These are phyloP conservation scores for Geotrichum ghanense DNA, from an alignment of 805 yeast species.

Conservation along the genomic window DNA sequence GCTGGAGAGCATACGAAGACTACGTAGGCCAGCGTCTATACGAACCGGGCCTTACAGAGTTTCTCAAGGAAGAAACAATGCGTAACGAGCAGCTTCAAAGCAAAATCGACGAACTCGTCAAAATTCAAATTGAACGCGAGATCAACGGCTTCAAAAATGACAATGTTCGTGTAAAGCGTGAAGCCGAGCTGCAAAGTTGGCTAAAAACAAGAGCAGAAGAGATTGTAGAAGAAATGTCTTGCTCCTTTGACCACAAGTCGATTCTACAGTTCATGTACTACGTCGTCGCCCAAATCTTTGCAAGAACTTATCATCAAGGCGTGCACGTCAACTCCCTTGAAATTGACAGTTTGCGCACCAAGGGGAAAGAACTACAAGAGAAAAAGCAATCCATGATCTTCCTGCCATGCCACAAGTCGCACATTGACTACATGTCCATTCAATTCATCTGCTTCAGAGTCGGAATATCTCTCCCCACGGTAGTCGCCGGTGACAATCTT, in stretches of 20 bases:
- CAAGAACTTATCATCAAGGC: constrained; percentile 32
- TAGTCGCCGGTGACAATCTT: constrained; percentile 57
- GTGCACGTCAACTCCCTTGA: constrained; percentile 28
- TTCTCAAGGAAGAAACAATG: constrained; percentile 20
- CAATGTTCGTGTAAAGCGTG: constrained; percentile 19
- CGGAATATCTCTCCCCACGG: constrained; percentile 42
- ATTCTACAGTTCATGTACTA: constrained; percentile 25
- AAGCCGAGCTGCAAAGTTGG: constrained; percentile 20
- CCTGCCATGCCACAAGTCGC: constrained; percentile 53
- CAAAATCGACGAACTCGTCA: constrained; percentile 24
- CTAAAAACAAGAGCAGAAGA: constrained; percentile 20
- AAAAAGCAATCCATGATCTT: constrained; percentile 31
- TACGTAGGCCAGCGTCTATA: constrained; percentile 27
- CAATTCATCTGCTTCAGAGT: constrained; percentile 43
- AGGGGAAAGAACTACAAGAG: constrained; percentile 24
- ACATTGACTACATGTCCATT: constrained; percentile 47
- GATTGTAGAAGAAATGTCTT: constrained; percentile 24
- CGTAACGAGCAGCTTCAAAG: constrained; percentile 20
- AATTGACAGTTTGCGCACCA: constrained; percentile 22
- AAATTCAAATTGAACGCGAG: constrained; percentile 21
- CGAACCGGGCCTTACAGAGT: constrained; percentile 23
- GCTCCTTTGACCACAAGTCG: constrained; percentile 23
- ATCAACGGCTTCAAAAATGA: constrained; percentile 15
- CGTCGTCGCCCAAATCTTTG: constrained; percentile 27
- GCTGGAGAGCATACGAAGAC: constrained; percentile 28